Evolutionary conservation across 148 eudicot genomes (phyloP), one percentile per base, ranked within the genome.

Genomic region (Dysphania ambrosioides): DNA sequence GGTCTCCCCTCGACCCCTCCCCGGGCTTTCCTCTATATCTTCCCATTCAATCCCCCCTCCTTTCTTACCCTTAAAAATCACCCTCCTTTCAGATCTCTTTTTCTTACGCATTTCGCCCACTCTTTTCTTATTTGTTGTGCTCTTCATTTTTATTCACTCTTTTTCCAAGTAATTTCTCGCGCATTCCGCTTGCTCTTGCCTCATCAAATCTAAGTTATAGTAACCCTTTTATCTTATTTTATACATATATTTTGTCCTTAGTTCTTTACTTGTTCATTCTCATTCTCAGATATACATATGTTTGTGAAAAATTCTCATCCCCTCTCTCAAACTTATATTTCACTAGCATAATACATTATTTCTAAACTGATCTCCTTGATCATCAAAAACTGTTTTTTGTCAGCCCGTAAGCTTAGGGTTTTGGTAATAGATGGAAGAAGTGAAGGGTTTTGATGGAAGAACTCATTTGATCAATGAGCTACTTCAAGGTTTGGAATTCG

Each of bases 401-500:
- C n/a, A n/a, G n/a, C n/a, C n/a, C 21, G 51, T 3, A 15, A 47
- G 51, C 51, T 47, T 12, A 55, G 36, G 10, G 1, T 13, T n/a
- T 29, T 2, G 21, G 7, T 66, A 67, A 16, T 16, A 27, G 55
- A 82, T 82, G 89, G 86, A 82, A 73, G 68, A 49, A 55, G 15
- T 29, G 34, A 68, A 58, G 34, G 57, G 35, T 36, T 21, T 38
- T 71, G 83, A 80, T 67, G 59, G 70, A 63, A 82, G 73, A 40
- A 79, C 63, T 65, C 75, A 82, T 31, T 69, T 80, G 61, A 81
- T 90, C 16, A 82, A 66, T 32, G 93, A 83, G 79, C 82, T 92
- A 68, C 78, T 51, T 7, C 83, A 84, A 78, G 97, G 95, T 36
- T 77, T 73, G 49, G 88, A 92, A 73, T 68, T 83, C 2, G 79